Percentiles rank a stretch among this genome's conserved stretches.
phyloP scores from a whole-genome alignment of 164 flowering plant species.

The Annona cherimola region DNA sequence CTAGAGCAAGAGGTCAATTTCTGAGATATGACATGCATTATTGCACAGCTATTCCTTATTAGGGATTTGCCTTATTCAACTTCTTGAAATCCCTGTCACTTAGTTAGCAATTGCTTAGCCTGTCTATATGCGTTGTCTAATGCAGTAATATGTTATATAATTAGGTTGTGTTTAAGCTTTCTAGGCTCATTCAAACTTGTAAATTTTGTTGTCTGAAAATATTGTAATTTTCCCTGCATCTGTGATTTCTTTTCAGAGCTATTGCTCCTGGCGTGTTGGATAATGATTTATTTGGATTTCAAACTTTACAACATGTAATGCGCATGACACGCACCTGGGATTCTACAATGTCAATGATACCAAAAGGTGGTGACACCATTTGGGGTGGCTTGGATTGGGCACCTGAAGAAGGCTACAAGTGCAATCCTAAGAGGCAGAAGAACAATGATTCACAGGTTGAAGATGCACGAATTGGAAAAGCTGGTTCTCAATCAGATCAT shows the following conservation, averaged over 20 bases:
- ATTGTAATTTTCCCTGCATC: neutral
- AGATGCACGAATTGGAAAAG: conserved; percentile 12
- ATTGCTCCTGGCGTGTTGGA: conserved; percentile 83
- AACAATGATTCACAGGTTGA: conserved; percentile 28
- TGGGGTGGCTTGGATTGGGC: conserved; percentile 98
- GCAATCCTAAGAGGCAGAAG: conserved; percentile 35
- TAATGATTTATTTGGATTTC: conserved; percentile 61
- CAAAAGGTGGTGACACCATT: conserved; percentile 87
- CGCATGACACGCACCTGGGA: conserved; percentile 95
- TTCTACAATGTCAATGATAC: conserved; percentile 97
- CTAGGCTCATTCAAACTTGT: too few species aligned
- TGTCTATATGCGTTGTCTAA: too few species aligned
- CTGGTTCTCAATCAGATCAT: conserved; percentile 18
- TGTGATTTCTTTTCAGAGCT: conserved; percentile 48
- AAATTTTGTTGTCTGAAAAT: neutral
- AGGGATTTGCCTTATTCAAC: neutral
- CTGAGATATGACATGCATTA: neutral
- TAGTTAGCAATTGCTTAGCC: too few species aligned
- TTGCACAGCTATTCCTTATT: neutral
- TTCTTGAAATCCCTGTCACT: too few species aligned
- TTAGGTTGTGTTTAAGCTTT: too few species aligned
- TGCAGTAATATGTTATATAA: too few species aligned
- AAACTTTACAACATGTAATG: conserved; percentile 82
- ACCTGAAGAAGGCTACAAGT: conserved; percentile 66
- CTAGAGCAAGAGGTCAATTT: neutral